Conservation (phyloP, 371 early-diverging fungal species). For the Actinomortierella ambigua region DNA sequence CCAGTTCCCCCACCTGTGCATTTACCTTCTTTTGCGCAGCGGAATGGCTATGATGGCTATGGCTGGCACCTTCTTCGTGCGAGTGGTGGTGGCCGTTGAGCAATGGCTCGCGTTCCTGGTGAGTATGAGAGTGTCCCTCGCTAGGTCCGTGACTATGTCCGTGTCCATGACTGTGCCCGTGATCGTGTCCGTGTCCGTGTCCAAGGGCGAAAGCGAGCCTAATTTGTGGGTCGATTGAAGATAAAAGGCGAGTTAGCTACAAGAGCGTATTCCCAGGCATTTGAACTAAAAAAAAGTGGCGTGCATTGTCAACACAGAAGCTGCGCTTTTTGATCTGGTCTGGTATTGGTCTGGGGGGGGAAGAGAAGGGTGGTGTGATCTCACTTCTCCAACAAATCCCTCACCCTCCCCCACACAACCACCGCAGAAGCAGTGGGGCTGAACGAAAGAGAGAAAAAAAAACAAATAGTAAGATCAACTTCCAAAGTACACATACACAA, state of each 20-base stretch:
- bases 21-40: slow-evolving; percentile 26
- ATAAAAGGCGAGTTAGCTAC: no score
- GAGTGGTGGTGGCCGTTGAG: slow-evolving; percentile 33
- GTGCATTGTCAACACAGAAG: no score
- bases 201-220: slow-evolving; percentile 46
- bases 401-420: no score
- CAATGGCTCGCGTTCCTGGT: slow-evolving; percentile 36
- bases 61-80: slow-evolving; percentile 20
- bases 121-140: slow-evolving; percentile 35
- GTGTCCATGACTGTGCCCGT: slow-evolving; percentile 20
- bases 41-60: slow-evolving; percentile 9
- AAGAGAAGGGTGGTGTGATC: no score
- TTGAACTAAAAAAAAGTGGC: no score
- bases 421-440: no score
- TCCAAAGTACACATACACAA: slow-evolving; percentile 54
- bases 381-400: no score
- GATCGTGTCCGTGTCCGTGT: slow-evolving; percentile 30
- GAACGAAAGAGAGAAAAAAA: neutral
- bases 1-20: no score
- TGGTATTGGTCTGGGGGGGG: no score
- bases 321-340: no score
- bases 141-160: slow-evolving; percentile 15
- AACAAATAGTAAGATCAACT: neutral
- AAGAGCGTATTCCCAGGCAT: no score
- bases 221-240: no score